Conservation (phyloP, 768 basidiomycete species). For the Russula lepida region DNA sequence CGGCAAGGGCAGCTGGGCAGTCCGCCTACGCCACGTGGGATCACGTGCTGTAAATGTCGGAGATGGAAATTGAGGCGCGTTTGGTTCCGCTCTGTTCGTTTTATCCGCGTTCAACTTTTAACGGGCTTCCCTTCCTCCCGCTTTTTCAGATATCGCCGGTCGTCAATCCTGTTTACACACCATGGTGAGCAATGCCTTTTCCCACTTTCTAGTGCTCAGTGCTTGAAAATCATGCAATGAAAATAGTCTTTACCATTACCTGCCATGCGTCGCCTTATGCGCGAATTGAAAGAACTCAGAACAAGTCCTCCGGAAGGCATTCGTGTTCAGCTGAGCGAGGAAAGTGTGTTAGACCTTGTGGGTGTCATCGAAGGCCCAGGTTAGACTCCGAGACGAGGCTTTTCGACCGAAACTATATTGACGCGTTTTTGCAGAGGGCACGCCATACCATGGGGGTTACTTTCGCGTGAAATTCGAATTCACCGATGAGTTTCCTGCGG, state of each 20-base stretch:
- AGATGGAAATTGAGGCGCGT: not conserved
- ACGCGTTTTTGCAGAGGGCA: constrained; percentile 39
- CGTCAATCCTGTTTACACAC: not conserved
- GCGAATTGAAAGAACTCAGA: constrained; percentile 75
- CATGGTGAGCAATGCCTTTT: not conserved
- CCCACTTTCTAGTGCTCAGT: not conserved
- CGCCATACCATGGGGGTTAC: constrained; percentile 66
- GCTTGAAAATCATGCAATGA: not conserved
- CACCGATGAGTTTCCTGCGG: constrained; percentile 87
- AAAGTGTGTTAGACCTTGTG: constrained; percentile 80
- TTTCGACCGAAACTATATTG: not conserved
- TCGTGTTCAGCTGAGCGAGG: constrained; percentile 75
- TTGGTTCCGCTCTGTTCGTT: not conserved
- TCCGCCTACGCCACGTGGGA: no score
- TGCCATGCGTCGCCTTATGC: constrained; percentile 78
- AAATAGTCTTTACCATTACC: constrained; percentile 38
- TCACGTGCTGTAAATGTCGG: not conserved
- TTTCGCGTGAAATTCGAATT: constrained; percentile 78
- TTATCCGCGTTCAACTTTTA: not conserved
- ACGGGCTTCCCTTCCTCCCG: not conserved
- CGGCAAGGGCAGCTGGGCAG: no score
- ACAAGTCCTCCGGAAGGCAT: constrained; percentile 88
- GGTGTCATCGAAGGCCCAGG: constrained; percentile 90
- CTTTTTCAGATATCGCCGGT: not conserved
- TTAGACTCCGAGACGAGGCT: constrained; percentile 33